Percentiles rank a stretch among this genome's conserved stretches.
These are phyloP conservation scores for Pythium dissimile DNA, from an alignment of 352 stramenopile genomes.

Conservation along the genomic window DNA sequence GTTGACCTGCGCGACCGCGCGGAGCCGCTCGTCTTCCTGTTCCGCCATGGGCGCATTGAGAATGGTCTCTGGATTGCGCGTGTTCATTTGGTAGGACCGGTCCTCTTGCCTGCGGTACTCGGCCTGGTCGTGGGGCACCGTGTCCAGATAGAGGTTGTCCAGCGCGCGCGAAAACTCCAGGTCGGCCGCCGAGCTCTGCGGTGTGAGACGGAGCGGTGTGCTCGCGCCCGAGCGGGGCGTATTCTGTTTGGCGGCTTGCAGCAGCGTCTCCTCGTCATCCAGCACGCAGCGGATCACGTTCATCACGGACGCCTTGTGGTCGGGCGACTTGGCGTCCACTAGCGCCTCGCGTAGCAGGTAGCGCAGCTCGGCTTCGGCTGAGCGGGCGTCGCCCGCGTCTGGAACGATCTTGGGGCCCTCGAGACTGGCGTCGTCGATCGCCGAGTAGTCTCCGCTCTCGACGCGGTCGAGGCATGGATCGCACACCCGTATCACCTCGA, in stretches of 20 bases:
- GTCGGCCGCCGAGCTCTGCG: slow-evolving; percentile 14
- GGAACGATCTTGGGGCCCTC: slow-evolving; percentile 24
- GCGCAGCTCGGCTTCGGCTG: slow-evolving; percentile 28
- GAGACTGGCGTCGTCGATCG: slow-evolving; percentile 17
- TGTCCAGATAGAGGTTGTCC: background rate
- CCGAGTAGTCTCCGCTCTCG: slow-evolving; percentile 47
- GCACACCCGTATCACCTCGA: slow-evolving; percentile 40
- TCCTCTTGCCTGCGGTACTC: slow-evolving; percentile 24
- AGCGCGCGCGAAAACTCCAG: background rate
- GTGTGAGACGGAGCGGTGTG: background rate
- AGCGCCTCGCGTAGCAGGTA: slow-evolving; percentile 36
- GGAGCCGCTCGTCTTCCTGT: slow-evolving; percentile 41
- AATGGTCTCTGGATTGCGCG: background rate
- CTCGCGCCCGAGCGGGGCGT: background rate
- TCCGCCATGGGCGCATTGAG: slow-evolving; percentile 6
- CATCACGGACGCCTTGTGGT: slow-evolving; percentile 35
- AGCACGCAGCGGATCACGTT: slow-evolving; percentile 46
- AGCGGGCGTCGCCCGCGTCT: slow-evolving; percentile 17
- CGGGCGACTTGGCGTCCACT: slow-evolving; percentile 22
- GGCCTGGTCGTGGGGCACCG: slow-evolving; percentile 23
- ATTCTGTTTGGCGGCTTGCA: background rate
- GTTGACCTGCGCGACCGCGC: slow-evolving; percentile 29
- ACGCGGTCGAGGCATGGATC: slow-evolving; percentile 52
- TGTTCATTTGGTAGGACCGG: slow-evolving; percentile 8
- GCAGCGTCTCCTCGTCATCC: slow-evolving; percentile 25